These are phyloP conservation scores for Ustilago loliicola DNA, from an alignment of 1,284 basidiomycete genomes.

Conservation along the genomic window DNA sequence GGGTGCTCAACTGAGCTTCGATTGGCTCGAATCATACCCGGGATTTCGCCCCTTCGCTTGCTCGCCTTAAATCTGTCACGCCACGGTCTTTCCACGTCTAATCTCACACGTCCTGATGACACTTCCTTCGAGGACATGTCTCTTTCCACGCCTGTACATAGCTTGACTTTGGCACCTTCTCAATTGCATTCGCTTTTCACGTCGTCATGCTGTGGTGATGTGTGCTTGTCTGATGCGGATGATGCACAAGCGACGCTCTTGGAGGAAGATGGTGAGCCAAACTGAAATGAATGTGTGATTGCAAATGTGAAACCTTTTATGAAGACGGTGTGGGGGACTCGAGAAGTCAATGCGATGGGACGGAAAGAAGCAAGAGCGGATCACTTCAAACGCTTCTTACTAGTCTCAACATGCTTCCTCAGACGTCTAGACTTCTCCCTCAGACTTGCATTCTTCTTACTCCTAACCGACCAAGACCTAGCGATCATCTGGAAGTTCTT, in stretches of 20 bases:
- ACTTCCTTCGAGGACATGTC: not conserved
- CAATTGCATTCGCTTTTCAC: not conserved
- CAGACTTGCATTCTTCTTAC: conserved; percentile 67
- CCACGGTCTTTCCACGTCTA: not conserved
- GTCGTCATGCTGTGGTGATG: not conserved
- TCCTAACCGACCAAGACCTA: conserved; percentile 63
- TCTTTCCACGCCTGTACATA: not conserved
- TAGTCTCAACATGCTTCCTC: conserved; percentile 64
- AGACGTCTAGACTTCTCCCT: conserved; percentile 64
- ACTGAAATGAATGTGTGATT: conserved; percentile 3
- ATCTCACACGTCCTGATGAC: not conserved
- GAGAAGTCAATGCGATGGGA: not conserved
- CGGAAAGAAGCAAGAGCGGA: not conserved
- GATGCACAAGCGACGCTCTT: not conserved
- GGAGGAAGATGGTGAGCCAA: not conserved
- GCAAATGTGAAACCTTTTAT: conserved; percentile 1
- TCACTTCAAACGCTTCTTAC: conserved; percentile 62
- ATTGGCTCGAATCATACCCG: conserved; percentile 9
- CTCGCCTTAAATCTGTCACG: not conserved
- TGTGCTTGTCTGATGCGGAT: not conserved
- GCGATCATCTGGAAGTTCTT: conserved; percentile 69
- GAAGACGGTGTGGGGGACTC: not conserved
- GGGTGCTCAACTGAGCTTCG: conserved; percentile 54
- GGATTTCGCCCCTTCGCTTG: not conserved
- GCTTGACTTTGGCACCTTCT: not conserved